Conservation (phyloP, 2,329 filamentous ascomycete genomes). For the Fusarium sp. region DNA sequence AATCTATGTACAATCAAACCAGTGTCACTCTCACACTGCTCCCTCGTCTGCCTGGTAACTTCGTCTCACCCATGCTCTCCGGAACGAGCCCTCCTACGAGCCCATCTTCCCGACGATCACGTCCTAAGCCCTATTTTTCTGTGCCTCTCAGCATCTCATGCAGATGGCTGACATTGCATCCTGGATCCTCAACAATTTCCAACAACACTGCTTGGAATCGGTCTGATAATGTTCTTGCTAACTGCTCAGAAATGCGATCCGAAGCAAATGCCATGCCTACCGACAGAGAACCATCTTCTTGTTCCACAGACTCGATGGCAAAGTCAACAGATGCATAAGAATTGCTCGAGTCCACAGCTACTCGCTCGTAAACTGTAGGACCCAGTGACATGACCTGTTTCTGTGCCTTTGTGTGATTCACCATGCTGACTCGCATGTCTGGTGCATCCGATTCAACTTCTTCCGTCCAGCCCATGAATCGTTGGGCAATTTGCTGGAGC, state of each 20-base stretch:
- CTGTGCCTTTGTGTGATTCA: slow-evolving; percentile 7
- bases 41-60: no score
- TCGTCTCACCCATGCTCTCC: no score
- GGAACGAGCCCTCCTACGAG: no score
- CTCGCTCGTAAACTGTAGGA: neutral
- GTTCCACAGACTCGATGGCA: slow-evolving; percentile 10
- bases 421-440: slow-evolving; percentile 10
- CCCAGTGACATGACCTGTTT: slow-evolving; percentile 1
- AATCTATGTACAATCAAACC: no score
- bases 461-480: slow-evolving; percentile 6
- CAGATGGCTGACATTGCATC: neutral
- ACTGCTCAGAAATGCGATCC: slow-evolving; percentile 8
- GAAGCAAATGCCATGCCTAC: slow-evolving; percentile 12
- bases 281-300: neutral
- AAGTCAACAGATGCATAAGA: slow-evolving; percentile 11
- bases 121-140: no score
- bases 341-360: neutral
- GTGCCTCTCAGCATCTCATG: neutral
- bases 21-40: no score
- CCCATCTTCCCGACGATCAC: no score
- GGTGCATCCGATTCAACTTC: neutral
- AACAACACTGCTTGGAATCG: neutral
- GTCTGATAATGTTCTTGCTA: slow-evolving; percentile 1
- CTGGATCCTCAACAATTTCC: neutral
- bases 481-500: slow-evolving; percentile 9